Evolutionary conservation across 805 yeast species (phyloP).

Genomic region (Ogataea methylovora): DNA sequence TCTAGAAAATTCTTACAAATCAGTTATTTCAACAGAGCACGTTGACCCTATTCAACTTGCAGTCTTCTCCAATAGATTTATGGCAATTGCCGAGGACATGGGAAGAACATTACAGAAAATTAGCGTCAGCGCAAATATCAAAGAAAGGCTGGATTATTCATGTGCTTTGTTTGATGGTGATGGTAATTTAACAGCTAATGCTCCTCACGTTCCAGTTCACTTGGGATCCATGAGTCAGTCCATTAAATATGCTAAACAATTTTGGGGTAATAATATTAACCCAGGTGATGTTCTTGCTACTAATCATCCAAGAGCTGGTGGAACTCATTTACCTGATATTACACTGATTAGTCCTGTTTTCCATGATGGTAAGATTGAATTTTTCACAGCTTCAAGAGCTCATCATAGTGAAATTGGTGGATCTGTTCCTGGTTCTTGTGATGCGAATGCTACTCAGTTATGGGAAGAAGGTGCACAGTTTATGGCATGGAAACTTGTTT

Average conservation of each 20-base stretch:
- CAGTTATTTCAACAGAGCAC: constrained; percentile 15
- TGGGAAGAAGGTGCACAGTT: constrained; percentile 52
- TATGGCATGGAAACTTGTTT: constrained; percentile 42
- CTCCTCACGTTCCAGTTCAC: constrained; percentile 25
- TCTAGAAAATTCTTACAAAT: constrained; percentile 6
- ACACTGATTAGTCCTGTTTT: constrained; percentile 53
- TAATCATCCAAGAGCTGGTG: constrained; percentile 37
- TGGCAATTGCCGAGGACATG: constrained; percentile 27
- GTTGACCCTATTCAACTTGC: constrained; percentile 22
- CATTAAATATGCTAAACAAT: constrained; percentile 22
- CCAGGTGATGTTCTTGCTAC: constrained; percentile 38
- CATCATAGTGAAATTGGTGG: constrained; percentile 61
- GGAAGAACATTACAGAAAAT: constrained; percentile 21
- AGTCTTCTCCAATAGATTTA: constrained; percentile 22
- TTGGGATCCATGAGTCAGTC: constrained; percentile 23
- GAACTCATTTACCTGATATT: constrained; percentile 43
- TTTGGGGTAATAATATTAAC: constrained; percentile 29
- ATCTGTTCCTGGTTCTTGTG: constrained; percentile 49
- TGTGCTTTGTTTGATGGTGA: constrained; percentile 24
- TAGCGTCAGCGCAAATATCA: constrained; percentile 22
- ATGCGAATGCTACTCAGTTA: constrained; percentile 45
- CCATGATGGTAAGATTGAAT: constrained; percentile 34
- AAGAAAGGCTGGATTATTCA: constrained; percentile 23
- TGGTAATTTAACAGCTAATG: constrained; percentile 24
- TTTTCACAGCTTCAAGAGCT: constrained; percentile 51